These are phyloP conservation scores for Rhododendron henanense DNA, from an alignment of 148 eudicot species.

Conservation along the genomic window DNA sequence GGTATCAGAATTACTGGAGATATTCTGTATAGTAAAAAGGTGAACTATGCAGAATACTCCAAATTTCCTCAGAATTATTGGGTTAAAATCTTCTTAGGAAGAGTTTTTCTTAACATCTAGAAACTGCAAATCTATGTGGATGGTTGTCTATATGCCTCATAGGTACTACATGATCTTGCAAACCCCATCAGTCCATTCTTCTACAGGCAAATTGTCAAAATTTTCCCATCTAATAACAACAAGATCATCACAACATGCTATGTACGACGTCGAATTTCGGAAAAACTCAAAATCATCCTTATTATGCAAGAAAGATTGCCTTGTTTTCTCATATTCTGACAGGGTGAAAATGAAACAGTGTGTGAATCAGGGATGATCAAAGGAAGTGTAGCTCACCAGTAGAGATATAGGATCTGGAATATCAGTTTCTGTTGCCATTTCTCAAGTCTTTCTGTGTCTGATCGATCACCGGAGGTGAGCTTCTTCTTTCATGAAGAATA, in stretches of 20 bases:
- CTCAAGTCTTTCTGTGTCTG: conserved; percentile 3
- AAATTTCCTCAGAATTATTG: background rate
- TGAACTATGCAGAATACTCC: background rate
- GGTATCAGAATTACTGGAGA: background rate
- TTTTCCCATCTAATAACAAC: background rate
- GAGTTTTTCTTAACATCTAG: background rate
- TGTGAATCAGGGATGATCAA: background rate
- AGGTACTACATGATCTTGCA: conserved; percentile 6
- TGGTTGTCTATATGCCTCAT: background rate
- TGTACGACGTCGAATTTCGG: background rate
- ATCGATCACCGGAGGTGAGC: conserved; percentile 2
- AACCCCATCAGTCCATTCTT: background rate
- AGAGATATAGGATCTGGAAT: conserved; percentile 17
- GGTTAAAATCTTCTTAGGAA: background rate
- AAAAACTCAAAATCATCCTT: background rate
- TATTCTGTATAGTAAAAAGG: background rate
- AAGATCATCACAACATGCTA: conserved; percentile 1
- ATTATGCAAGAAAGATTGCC: background rate
- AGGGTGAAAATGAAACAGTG: background rate
- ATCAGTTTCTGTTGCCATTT: conserved; percentile 31
- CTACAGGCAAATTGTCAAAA: background rate
- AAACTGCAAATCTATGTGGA: background rate
- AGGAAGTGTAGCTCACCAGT: conserved; percentile 21
- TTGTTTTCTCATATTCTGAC: background rate
- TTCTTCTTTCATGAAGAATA: background rate